Evolutionary conservation across 129 eudicot species (phyloP).

Genomic region (Scalesia atractyloides): DNA sequence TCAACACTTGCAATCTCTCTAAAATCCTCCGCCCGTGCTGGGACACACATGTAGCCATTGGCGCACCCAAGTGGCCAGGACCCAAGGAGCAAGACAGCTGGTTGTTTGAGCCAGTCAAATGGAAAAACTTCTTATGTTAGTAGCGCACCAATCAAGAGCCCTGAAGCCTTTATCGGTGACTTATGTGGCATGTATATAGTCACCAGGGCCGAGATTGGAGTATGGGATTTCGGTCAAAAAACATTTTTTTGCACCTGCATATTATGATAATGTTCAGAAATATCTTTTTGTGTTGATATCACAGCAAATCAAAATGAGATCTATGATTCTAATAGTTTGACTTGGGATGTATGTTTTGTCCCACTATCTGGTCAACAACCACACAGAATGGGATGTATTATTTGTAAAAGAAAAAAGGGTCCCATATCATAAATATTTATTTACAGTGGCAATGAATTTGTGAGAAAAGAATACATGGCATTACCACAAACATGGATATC

Average conservation of each 20-base stretch:
- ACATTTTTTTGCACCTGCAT: conserved; percentile 36
- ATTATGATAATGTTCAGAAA: too few species aligned
- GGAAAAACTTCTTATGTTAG: conserved; percentile 80
- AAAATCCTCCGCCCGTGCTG: conserved; percentile 65
- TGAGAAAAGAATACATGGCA: too few species aligned
- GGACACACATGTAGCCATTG: conserved; percentile 74
- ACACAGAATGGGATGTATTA: too few species aligned
- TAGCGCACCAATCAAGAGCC: conserved; percentile 71
- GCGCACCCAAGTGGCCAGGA: conserved; percentile 77
- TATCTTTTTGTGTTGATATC: too few species aligned
- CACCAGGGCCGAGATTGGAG: conserved; percentile 76
- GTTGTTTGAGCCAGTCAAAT: conserved; percentile 75
- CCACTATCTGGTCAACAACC: too few species aligned
- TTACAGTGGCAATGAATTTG: too few species aligned
- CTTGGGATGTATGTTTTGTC: too few species aligned
- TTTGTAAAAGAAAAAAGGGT: too few species aligned
- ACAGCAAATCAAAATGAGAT: too few species aligned
- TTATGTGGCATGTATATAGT: conserved; percentile 53
- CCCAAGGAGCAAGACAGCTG: conserved; percentile 82
- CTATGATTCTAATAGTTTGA: too few species aligned
- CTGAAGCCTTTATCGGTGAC: conserved; percentile 60
- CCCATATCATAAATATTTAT: too few species aligned
- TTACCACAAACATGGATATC: too few species aligned
- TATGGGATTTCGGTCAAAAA: conserved; percentile 78
- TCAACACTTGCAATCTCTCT: conserved; percentile 64